Percentiles rank a stretch among this genome's conserved stretches.
Evolutionary conservation across 192 early-diverging fungal genomes (phyloP).

Genomic region (Coemansia sp.): DNA sequence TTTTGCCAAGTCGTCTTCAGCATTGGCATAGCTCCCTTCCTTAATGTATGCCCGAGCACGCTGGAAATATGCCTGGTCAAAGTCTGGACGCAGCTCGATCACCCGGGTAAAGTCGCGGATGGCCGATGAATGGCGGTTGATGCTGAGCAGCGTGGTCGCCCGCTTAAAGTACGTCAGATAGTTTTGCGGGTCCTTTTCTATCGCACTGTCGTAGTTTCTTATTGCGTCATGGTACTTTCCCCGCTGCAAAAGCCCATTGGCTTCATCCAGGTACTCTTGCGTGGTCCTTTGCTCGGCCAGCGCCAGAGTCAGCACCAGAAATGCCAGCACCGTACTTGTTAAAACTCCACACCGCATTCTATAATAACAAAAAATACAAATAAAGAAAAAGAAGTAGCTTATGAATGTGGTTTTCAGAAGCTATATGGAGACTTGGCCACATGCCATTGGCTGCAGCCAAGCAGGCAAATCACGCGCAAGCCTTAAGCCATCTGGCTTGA

Average conservation of each 20-base stretch:
- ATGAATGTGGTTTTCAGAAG: no score
- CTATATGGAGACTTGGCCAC: conserved; percentile 23
- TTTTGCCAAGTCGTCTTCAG: conserved; percentile 59
- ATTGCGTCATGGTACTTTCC: conserved; percentile 42
- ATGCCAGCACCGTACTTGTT: conserved; percentile 29
- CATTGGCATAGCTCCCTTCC: conserved; percentile 64
- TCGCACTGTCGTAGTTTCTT: conserved; percentile 42
- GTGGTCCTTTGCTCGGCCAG: conserved; percentile 37
- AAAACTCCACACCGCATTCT: conserved; percentile 38
- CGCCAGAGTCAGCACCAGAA: conserved; percentile 26
- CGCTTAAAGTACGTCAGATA: conserved; percentile 86
- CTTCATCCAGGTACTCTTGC: conserved; percentile 46
- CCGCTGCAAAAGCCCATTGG: conserved; percentile 39
- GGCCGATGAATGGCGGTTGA: conserved; percentile 71
- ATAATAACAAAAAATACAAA: no score
- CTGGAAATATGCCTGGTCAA: conserved; percentile 73
- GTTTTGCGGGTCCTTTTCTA: conserved; percentile 74
- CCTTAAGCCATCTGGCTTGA: no score
- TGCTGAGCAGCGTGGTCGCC: conserved; percentile 75
- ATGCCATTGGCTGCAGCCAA: conserved; percentile 23
- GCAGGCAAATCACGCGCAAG: conserved; percentile 2
- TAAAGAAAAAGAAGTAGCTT: no score
- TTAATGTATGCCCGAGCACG: conserved; percentile 67
- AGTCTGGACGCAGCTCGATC: conserved; percentile 76
- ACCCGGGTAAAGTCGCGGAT: conserved; percentile 78